These are phyloP conservation scores for Penicillium silybi DNA, from an alignment of 495 filamentous ascomycete species.

Conservation along the genomic window DNA sequence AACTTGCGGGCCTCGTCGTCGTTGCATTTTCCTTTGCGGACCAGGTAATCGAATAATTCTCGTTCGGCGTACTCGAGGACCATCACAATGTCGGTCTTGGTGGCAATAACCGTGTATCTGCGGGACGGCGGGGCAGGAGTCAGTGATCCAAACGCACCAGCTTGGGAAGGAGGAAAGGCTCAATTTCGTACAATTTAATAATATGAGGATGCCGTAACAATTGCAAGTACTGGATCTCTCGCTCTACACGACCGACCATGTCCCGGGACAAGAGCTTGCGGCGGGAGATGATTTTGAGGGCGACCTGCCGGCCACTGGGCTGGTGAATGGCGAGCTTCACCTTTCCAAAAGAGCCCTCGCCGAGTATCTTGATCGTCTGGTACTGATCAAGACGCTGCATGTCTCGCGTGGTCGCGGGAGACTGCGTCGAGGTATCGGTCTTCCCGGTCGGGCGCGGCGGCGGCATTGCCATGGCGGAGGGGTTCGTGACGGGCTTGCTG, in stretches of 20 bases:
- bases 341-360: slow-evolving; percentile 96
- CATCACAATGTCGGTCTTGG: slow-evolving; percentile 92
- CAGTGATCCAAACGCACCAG: slow-evolving; percentile 4
- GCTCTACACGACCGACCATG: slow-evolving; percentile 94
- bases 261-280: slow-evolving; percentile 93
- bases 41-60: slow-evolving; percentile 96
- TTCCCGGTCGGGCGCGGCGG: slow-evolving; percentile 40
- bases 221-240: slow-evolving; percentile 97
- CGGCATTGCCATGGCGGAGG: slow-evolving; percentile 47
- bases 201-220: slow-evolving; percentile 95
- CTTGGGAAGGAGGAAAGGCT: neutral
- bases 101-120: slow-evolving; percentile 95
- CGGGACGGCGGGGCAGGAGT: slow-evolving; percentile 10
- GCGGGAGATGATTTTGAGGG: slow-evolving; percentile 92
- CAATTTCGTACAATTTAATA: slow-evolving; percentile 80
- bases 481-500: slow-evolving; percentile 25
- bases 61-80: slow-evolving; percentile 96
- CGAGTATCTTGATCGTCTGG: slow-evolving; percentile 81
- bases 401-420: slow-evolving; percentile 45
- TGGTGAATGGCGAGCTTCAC: slow-evolving; percentile 94
- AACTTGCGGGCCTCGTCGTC: slow-evolving; percentile 91
- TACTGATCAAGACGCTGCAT: slow-evolving; percentile 88
- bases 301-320: slow-evolving; percentile 87
- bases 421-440: slow-evolving; percentile 33
- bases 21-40: slow-evolving; percentile 80